Conservation (phyloP, 23 red algal species). For the Rhodosorus marinus region DNA sequence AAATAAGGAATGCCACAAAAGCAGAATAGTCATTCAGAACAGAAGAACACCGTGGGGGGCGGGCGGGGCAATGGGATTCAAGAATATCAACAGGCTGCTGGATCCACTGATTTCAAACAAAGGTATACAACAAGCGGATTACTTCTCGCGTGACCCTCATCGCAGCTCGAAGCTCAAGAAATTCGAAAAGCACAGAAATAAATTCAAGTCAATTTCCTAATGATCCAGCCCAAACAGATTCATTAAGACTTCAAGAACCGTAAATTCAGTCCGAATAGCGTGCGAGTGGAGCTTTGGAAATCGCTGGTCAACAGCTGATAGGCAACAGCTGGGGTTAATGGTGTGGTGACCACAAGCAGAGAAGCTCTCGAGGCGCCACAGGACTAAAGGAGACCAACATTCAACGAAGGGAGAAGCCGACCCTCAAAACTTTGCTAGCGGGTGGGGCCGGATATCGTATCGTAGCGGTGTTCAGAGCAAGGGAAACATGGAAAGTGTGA, state of each 20-base stretch:
- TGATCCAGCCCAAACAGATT: neutral
- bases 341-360: too few species aligned
- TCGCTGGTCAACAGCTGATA: slow-evolving; percentile 4
- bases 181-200: slow-evolving; percentile 2
- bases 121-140: too few species aligned
- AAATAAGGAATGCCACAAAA: neutral
- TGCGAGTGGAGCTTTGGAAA: slow-evolving; percentile 4
- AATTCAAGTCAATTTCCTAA: slow-evolving; percentile 1
- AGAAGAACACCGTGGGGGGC: neutral
- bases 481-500: too few species aligned
- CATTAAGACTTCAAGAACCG: neutral
- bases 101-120: too few species aligned
- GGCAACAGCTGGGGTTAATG: neutral
- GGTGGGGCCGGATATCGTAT: too few species aligned
- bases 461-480: too few species aligned
- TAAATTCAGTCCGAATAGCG: neutral
- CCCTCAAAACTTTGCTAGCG: too few species aligned
- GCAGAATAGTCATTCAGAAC: neutral
- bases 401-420: too few species aligned
- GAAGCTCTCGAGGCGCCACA: too few species aligned
- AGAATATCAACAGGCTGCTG: neutral
- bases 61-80: neutral
- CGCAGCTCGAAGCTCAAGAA: neutral
- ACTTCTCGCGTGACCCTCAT: too few species aligned
- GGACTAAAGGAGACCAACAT: too few species aligned